Percentiles rank a stretch among this genome's conserved stretches.
phyloP scores from a whole-genome alignment of 192 early-diverging fungal genomes.

The Chytriomyces hyalinus region DNA sequence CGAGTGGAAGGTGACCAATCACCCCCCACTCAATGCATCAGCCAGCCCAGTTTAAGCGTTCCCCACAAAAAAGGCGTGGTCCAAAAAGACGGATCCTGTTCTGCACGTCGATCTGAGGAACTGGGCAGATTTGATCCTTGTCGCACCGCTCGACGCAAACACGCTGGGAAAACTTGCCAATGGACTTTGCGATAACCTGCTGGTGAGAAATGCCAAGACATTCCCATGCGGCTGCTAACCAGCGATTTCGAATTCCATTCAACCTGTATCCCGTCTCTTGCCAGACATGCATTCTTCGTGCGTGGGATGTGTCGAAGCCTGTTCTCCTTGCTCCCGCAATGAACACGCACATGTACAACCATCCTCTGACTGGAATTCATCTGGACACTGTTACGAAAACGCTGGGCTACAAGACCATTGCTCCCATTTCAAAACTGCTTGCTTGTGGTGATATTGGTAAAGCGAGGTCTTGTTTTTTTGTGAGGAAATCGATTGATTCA shows the following conservation, averaged over 20 bases:
- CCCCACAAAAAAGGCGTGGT: slow-evolving; percentile 67
- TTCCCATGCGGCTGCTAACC: neutral
- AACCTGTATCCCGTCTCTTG: neutral
- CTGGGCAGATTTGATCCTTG: slow-evolving; percentile 90
- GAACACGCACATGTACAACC: slow-evolving; percentile 97
- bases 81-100: slow-evolving; percentile 83
- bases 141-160: slow-evolving; percentile 93
- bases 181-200: slow-evolving; percentile 91
- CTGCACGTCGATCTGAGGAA: slow-evolving; percentile 94
- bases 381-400: slow-evolving; percentile 53
- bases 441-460: slow-evolving; percentile 83
- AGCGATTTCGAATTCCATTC: neutral
- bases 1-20: slow-evolving; percentile 80
- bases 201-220: slow-evolving; percentile 53
- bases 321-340: slow-evolving; percentile 91
- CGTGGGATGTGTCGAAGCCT: slow-evolving; percentile 80
- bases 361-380: slow-evolving; percentile 83
- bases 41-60: slow-evolving; percentile 3
- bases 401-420: slow-evolving; percentile 70
- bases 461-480: slow-evolving; percentile 51
- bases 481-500: neutral
- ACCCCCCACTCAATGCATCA: neutral
- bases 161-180: slow-evolving; percentile 88
- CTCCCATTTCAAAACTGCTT: slow-evolving; percentile 81
- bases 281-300: slow-evolving; percentile 85